phyloP scores from a whole-genome alignment of 2,329 filamentous ascomycete genomes.

The Colletotrichum liaoningense region DNA sequence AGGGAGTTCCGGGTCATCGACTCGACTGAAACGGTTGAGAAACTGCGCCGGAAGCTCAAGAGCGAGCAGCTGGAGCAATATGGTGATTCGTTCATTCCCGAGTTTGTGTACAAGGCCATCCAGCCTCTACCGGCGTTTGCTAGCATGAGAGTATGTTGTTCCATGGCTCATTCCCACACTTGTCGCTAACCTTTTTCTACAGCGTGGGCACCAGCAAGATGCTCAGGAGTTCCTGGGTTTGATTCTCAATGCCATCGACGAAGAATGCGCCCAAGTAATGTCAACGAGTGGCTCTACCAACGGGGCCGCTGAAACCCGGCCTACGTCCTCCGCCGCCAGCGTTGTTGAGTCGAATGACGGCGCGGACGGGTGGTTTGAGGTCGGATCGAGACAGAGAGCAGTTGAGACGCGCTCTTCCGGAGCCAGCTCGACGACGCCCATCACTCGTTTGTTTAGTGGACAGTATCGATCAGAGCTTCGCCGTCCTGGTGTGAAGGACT shows the following conservation, averaged over 20 bases:
- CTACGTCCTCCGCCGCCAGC: slow-evolving; percentile 42
- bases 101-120: slow-evolving; percentile 96
- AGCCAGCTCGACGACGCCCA: slow-evolving; percentile 78
- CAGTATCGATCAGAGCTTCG: slow-evolving; percentile 90
- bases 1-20: slow-evolving; percentile 89
- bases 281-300: slow-evolving; percentile 38
- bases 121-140: slow-evolving; percentile 87
- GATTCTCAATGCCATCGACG: slow-evolving; percentile 89
- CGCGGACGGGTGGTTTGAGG: slow-evolving; percentile 87
- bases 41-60: slow-evolving; percentile 80
- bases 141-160: slow-evolving; percentile 81
- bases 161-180: not conserved
- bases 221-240: slow-evolving; percentile 97
- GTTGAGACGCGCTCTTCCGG: slow-evolving; percentile 90
- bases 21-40: slow-evolving; percentile 78
- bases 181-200: slow-evolving; percentile 40
- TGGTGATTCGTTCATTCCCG: slow-evolving; percentile 90
- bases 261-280: slow-evolving; percentile 88
- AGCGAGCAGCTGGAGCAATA: slow-evolving; percentile 88
- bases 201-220: slow-evolving; percentile 97
- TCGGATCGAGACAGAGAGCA: slow-evolving; percentile 90
- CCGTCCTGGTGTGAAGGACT: slow-evolving; percentile 87
- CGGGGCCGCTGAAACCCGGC: slow-evolving; percentile 40
- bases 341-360: slow-evolving; percentile 45
- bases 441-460: slow-evolving; percentile 95